Evolutionary conservation across 2,329 filamentous ascomycete species (phyloP), one percentile per base, ranked within the genome.

Genomic region (Penicillium thymicola): DNA sequence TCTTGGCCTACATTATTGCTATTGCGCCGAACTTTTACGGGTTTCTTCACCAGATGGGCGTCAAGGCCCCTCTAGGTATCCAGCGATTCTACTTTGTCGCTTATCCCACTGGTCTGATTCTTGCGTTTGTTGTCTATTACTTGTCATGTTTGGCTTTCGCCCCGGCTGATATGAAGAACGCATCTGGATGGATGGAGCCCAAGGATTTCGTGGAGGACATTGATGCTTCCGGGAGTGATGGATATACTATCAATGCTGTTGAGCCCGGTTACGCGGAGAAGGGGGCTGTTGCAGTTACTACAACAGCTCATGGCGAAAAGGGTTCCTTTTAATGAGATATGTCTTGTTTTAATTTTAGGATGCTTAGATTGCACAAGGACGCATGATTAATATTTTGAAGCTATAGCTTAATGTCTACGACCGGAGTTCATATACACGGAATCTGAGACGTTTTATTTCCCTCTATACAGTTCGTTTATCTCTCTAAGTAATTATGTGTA

Each of bases 21-120:
- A 68, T 77, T n/a, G 65, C 67, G 5, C 74, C 75, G 0, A 76
- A 76, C 43, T 75, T 79, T 46, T 75, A 73, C 44, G 75, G 75
- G 1, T 79, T 79, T 44, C 62, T 78, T 2, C 68, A 73, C 55
- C 71, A 75, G 23, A 73, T 78, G 70, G 76, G 75, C 2, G 72
- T 78, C 4, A 50, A 55, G 18, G 65, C 60, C 0, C 75, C 75
- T 1, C 5, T 69, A 0, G 70, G 69, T 0, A 64, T 65, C 18
- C 28, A 60, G 44, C 47, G 69, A 16, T 84, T 85, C 68, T 85
- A 86, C 62, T 83, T 82, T 58, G 73, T 86, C 25, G 82, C 82
- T 0, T 81, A 79, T 54, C 78, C 79, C 62, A 81, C 84, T 6
- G 78, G 80, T 4, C 76, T 86, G 54, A 18, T 67, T 5, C 48